Percentiles rank a stretch among this genome's conserved stretches.
phyloP scores from a whole-genome alignment of 2,329 filamentous ascomycete genomes.

The Colletotrichum tanaceti region DNA sequence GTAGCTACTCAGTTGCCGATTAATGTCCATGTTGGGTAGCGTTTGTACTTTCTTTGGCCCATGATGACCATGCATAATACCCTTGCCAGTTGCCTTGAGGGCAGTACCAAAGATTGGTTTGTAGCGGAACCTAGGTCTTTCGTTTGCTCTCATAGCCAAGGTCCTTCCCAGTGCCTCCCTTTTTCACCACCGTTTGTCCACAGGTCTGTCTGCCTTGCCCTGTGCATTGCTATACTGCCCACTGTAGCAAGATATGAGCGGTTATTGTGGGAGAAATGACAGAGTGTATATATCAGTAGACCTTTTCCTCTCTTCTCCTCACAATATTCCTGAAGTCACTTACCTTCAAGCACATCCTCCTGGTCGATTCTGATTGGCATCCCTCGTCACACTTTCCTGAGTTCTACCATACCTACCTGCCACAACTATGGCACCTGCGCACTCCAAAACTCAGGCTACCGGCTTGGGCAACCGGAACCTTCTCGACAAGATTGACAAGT shows the following conservation, averaged over 20 bases:
- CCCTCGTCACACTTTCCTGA: not conserved
- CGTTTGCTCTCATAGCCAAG: not conserved
- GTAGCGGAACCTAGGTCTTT: not conserved
- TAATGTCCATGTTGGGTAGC: too few relatives aligned
- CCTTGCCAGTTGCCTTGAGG: not conserved
- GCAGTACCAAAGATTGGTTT: not conserved
- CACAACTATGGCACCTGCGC: conserved; percentile 15
- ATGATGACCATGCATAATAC: not conserved
- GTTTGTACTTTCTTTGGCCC: not conserved
- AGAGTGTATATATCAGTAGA: not conserved
- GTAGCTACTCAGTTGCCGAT: too few relatives aligned
- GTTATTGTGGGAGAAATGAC: not conserved
- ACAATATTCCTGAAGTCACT: not conserved
- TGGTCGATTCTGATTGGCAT: not conserved
- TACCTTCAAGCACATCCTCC: not conserved
- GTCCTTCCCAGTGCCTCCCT: not conserved
- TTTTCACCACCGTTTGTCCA: conserved; percentile 1
- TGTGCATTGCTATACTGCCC: not conserved
- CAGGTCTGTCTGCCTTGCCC: not conserved
- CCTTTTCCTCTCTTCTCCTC: not conserved
- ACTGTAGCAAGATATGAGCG: not conserved
- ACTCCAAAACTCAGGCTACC: conserved; percentile 3
- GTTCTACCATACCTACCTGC: too few relatives aligned
- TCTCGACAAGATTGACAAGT: conserved; percentile 47
- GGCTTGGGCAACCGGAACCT: conserved; percentile 26